phyloP scores from a whole-genome alignment of 225 moss, liverwort and hornwort genomes.

The Antitrichia curtipendula region DNA sequence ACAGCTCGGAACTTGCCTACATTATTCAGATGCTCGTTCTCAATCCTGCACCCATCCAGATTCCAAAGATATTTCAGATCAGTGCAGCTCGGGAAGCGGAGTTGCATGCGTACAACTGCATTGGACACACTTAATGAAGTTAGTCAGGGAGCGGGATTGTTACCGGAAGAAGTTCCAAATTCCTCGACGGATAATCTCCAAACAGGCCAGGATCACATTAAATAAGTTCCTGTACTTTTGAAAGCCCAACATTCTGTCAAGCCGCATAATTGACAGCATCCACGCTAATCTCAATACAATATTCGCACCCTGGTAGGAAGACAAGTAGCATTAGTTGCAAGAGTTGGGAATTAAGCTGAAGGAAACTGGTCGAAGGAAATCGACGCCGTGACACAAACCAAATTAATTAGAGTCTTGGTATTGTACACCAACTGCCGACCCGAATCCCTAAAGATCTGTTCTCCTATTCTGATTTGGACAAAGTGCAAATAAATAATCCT shows the following conservation, averaged over 20 bases:
- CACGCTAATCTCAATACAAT: slow-evolving; percentile 43
- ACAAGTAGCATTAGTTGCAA: not conserved
- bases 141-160: not conserved
- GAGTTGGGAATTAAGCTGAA: not conserved
- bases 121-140: not conserved
- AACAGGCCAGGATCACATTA: slow-evolving; percentile 30
- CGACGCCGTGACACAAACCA: not conserved
- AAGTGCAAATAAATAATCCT: not conserved
- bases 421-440: not conserved
- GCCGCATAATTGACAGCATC: slow-evolving; percentile 26
- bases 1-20: slow-evolving; percentile 15
- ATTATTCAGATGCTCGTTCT: slow-evolving; percentile 24
- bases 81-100: not conserved
- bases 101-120: not conserved
- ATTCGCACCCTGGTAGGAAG: slow-evolving; percentile 19
- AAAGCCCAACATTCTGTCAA: not conserved
- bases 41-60: not conserved
- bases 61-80: not conserved
- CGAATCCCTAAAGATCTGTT: not conserved
- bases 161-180: slow-evolving; percentile 66
- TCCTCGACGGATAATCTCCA: slow-evolving; percentile 54
- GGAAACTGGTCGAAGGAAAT: not conserved
- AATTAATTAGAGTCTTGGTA: not conserved
- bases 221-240: slow-evolving; percentile 19
- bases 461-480: not conserved